Evolutionary conservation across 2,329 filamentous ascomycete species (phyloP), one percentile per base, ranked within the genome.

Genomic region (Paracamarosporium sp.): DNA sequence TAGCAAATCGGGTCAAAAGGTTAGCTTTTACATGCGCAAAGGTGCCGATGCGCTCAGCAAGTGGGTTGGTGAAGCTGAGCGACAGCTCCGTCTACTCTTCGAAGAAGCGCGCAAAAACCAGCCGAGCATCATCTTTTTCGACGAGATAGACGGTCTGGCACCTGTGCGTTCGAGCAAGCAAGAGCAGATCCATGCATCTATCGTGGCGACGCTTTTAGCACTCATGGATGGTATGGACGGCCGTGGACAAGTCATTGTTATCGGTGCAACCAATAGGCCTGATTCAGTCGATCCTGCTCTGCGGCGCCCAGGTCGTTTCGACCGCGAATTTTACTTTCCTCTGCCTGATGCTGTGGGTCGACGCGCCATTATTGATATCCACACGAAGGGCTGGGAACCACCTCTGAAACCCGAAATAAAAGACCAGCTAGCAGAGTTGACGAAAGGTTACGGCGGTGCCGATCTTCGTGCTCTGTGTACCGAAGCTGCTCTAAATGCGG

Each of bases 21-120:
- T 99, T 62, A 98, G 93, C 0, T 99, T 99, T 69, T 99, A 98
- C 78, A 99, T 99, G 95, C 90, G 95, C 59, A 99, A 99, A 78
- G 96, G 95, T 73, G 96, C 95, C 24, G 95, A 99, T 83, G 93
- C 93, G 15, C 82, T 99, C 61, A 97, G 93, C 78, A 99, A 99
- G 79, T 99, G 95, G 95, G 95, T 99, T 51, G 95, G 95, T 73
- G 95, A 99, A 78, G 95, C 96, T 9, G 95, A 99, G 79, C 90
- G 94, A 78, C 95, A 99, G 74, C 86, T 99, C 53, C 89, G 95
- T 44, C 81, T 98, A 56, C 84, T 99, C 5, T 99, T 99, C 64
- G 95, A 98, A 69, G 95, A 99, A 78, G 95, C 95, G 15, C 86
- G 94, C 60, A 95, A 93, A 75, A 98, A 90, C 1, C 95, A 99